phyloP scores from a whole-genome alignment of 495 filamentous ascomycete genomes.

The Neurospora intermedia region DNA sequence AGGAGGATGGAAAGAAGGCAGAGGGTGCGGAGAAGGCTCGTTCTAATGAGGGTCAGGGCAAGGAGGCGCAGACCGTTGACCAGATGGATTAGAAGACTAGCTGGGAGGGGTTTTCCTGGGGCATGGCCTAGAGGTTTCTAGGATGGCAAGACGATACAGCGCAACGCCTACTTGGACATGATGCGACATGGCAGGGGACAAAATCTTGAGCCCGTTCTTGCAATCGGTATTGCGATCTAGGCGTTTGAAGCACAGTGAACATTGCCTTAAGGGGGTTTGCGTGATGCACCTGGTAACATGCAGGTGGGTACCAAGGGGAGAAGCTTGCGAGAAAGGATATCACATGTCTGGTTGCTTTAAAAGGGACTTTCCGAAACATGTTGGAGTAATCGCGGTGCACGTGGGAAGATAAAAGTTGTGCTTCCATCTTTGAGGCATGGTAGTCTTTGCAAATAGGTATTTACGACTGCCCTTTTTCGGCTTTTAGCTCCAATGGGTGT shows the following conservation, averaged over 20 bases:
- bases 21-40: slow-evolving; percentile 2
- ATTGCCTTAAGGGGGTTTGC: no score
- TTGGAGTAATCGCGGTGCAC: background rate
- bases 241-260: no score
- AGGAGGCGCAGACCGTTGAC: background rate
- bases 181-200: no score
- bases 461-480: no score
- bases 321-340: background rate
- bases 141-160: background rate
- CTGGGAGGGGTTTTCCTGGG: background rate
- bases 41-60: background rate
- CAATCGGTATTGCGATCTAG: no score
- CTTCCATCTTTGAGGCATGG: background rate
- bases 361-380: background rate
- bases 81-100: background rate
- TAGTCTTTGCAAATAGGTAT: no score
- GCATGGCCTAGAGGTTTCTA: background rate
- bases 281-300: no score
- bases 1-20: slow-evolving; percentile 35
- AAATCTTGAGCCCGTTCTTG: no score
- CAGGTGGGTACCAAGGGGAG: no score
- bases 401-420: background rate
- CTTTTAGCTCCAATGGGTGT: background rate
- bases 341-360: background rate
- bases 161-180: no score